phyloP scores from a whole-genome alignment of 768 basidiomycete genomes.

The Rhizopogon salebrosus region DNA sequence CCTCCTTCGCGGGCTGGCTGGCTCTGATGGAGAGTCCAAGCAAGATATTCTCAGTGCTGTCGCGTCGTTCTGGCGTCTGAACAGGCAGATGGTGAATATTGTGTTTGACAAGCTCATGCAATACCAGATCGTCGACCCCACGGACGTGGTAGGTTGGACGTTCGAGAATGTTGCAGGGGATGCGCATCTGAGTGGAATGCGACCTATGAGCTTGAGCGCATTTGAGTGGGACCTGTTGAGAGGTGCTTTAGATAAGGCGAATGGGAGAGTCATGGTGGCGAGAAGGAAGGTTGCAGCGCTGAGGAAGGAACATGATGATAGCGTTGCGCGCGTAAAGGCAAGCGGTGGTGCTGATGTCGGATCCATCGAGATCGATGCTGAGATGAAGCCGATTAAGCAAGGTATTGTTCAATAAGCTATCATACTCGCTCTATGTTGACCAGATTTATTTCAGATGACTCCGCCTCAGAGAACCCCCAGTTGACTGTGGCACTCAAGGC shows the following conservation, averaged over 20 bases:
- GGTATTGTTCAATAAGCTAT: conserved; percentile 3
- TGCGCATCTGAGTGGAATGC: conserved; percentile 32
- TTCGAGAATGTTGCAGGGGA: conserved; percentile 55
- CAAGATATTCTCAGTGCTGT: conserved; percentile 67
- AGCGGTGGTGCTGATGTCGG: conserved; percentile 44
- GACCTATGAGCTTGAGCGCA: conserved; percentile 38
- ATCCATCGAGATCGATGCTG: conserved; percentile 67
- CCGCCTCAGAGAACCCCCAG: conserved; percentile 57
- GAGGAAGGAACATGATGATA: conserved; percentile 87
- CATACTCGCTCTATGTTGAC: background rate
- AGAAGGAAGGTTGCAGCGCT: conserved; percentile 67
- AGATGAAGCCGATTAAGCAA: conserved; percentile 55
- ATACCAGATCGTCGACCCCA: conserved; percentile 94
- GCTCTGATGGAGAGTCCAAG: conserved; percentile 52
- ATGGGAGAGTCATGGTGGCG: conserved; percentile 79
- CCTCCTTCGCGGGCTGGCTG: conserved; percentile 61
- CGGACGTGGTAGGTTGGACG: conserved; percentile 84
- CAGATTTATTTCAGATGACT: conserved; percentile 31
- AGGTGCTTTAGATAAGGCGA: conserved; percentile 83
- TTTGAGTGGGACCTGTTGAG: conserved; percentile 86
- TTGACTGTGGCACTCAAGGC: conserved; percentile 72
- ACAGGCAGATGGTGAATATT: conserved; percentile 83
- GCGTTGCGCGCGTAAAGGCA: conserved; percentile 69
- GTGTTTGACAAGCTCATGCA: conserved; percentile 98
- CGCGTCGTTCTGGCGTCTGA: conserved; percentile 77